A percentile compares a stretch with the other conserved stretches of the same genome.
These are phyloP conservation scores for Coniophora puteana DNA, from an alignment of 1,284 basidiomycete genomes.

Conservation along the genomic window DNA sequence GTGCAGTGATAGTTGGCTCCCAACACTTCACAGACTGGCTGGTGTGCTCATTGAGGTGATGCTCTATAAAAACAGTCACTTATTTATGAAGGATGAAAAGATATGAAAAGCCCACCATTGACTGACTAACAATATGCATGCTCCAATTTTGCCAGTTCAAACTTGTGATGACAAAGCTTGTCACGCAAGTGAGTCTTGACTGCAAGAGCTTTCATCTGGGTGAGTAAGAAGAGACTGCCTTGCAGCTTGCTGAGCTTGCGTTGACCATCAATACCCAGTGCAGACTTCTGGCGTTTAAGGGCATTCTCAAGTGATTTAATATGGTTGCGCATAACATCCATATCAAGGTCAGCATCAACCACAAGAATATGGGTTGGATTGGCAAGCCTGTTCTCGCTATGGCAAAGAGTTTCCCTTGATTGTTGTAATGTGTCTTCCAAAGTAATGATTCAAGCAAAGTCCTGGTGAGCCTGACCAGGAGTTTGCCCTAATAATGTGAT, in stretches of 20 bases:
- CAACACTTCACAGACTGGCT: constrained; percentile 2
- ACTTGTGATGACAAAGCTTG: constrained; percentile 4
- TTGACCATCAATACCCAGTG: background rate
- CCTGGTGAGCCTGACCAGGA: background rate
- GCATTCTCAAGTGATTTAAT: background rate
- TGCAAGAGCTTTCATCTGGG: constrained; percentile 9
- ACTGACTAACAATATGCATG: constrained; percentile 2
- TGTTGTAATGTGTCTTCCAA: no score
- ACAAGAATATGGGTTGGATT: no score
- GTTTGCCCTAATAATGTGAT: constrained; percentile 1
- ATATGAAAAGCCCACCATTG: constrained; percentile 2
- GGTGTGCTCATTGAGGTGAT: constrained; percentile 5
- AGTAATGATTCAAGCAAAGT: background rate
- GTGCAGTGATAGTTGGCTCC: constrained; percentile 6
- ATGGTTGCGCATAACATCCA: no score
- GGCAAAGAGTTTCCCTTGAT: no score
- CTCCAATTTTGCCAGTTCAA: constrained; percentile 4
- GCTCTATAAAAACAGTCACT: no score
- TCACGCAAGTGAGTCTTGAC: constrained; percentile 5
- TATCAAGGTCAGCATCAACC: no score
- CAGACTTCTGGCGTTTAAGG: background rate
- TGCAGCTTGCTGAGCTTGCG: constrained; percentile 4
- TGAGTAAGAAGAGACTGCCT: constrained; percentile 11
- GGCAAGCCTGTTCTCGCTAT: background rate
- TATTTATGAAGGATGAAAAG: background rate